These are phyloP conservation scores for Starmerella geochares DNA, from an alignment of 805 yeast genomes.

Conservation along the genomic window DNA sequence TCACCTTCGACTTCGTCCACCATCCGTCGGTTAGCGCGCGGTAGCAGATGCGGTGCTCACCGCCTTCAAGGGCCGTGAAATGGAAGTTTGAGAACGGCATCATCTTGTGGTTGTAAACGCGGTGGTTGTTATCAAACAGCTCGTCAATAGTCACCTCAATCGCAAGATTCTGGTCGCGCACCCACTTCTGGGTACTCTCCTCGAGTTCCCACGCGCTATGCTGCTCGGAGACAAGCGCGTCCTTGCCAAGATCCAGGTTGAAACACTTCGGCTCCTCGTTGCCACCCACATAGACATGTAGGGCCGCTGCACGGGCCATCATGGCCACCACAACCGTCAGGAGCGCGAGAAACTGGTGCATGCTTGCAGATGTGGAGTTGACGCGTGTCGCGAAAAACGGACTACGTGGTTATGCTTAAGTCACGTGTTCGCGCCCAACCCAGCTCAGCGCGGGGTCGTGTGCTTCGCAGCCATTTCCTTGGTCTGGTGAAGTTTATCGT, in stretches of 20 bases:
- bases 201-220: constrained; percentile 59
- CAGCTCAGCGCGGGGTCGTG: neutral
- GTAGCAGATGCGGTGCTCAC: constrained; percentile 78
- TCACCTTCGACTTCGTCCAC: constrained; percentile 49
- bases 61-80: constrained; percentile 71
- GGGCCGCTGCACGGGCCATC: constrained; percentile 32
- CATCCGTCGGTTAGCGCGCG: constrained; percentile 51
- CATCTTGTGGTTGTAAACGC: constrained; percentile 60
- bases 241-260: constrained; percentile 65
- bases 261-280: constrained; percentile 69
- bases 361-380: neutral
- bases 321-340: constrained; percentile 4
- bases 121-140: constrained; percentile 72
- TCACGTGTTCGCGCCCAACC: neutral
- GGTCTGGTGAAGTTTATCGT: no score
- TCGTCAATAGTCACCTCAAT: constrained; percentile 67
- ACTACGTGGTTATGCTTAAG: neutral
- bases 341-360: constrained; percentile 2
- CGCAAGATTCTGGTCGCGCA: constrained; percentile 43
- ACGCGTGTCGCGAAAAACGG: constrained; percentile 8
- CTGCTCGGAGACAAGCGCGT: constrained; percentile 66
- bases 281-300: constrained; percentile 72
- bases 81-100: constrained; percentile 56
- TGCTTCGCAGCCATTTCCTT: no score
- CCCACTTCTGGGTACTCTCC: constrained; percentile 40